Evolutionary conservation across 2,329 filamentous ascomycete genomes (phyloP).

Genomic region (Claviceps citrina): DNA sequence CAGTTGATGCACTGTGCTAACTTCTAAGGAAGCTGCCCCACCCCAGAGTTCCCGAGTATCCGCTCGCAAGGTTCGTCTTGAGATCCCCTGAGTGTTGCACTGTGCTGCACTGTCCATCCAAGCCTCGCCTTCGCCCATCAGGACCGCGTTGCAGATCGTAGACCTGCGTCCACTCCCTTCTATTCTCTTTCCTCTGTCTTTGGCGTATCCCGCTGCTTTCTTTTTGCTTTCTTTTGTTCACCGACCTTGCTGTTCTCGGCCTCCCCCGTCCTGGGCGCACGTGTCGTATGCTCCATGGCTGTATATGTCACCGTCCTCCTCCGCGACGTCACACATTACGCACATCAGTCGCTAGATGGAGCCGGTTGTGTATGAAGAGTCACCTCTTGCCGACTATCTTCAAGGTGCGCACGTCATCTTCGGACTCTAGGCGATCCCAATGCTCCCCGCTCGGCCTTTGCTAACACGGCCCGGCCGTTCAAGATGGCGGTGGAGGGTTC

Average conservation of each 20-base stretch:
- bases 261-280: constrained; percentile 1
- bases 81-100: neutral
- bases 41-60: too few relatives aligned
- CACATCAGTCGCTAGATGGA: constrained; percentile 44
- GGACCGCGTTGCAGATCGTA: neutral
- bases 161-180: neutral
- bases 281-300: constrained; percentile 14
- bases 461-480: neutral
- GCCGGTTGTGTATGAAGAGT: constrained; percentile 71
- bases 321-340: constrained; percentile 12
- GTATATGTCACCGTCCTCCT: constrained; percentile 13
- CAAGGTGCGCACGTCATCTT: constrained; percentile 45
- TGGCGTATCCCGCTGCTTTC: neutral
- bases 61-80: too few relatives aligned
- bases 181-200: neutral
- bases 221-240: neutral
- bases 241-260: neutral
- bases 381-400: constrained; percentile 77
- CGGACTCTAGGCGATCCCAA: neutral
- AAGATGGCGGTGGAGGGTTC: constrained; percentile 34
- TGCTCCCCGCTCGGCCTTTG: neutral
- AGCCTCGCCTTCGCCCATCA: neutral
- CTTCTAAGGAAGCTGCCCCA: too few relatives aligned
- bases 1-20: too few relatives aligned
- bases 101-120: neutral